Evolutionary conservation across 108 stramenopile genomes (phyloP), one percentile per base, ranked within the genome.

Genomic region (Conticribra guillardii): DNA sequence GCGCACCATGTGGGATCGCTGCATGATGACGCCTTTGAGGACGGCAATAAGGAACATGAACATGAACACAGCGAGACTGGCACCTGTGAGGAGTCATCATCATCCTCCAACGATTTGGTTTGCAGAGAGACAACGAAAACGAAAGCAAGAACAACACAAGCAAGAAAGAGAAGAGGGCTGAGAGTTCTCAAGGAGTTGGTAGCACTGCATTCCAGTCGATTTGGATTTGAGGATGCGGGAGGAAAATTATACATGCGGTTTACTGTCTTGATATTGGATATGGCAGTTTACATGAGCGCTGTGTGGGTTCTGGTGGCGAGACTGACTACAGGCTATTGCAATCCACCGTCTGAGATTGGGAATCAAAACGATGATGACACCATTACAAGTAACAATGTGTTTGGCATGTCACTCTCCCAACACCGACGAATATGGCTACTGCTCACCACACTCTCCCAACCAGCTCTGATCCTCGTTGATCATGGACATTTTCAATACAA

Each of bases 401-500:
- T 41, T 41, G 37, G 37, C 11, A 5, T 41, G 11, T 41, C 64
- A 19, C 44, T 45, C 46, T 44, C 37, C 21, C 34, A 60, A 30
- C 63, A 64, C 23, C 37, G 16, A 22, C 55, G 34, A 0, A 37
- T 17, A 33, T 59, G 49, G 47, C 48, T 71, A 34, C 54, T 76
- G 23, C 44, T 47, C 18, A 59, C 85, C 47, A 85, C 84, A 9
- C 64, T 96, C 46, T 53, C 73, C 23, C 82, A 89, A 62, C 97
- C 97, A 0, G 89, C 93, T 5, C 73, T 96, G 15, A 44, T 97
- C 18, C 60, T 98, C 49, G 89, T 98, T 49, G 97, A 98, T 76
- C 96, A 98, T 71, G 97, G 97, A 23, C 97, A 98, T 74, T 98
- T 98, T 79, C 97, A 98, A 81, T 98, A 98, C 89, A 98, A 98